A percentile compares a stretch with the other conserved stretches of the same genome.
Conservation (phyloP, 495 filamentous ascomycete species). For the Cairneyella variabilis region DNA sequence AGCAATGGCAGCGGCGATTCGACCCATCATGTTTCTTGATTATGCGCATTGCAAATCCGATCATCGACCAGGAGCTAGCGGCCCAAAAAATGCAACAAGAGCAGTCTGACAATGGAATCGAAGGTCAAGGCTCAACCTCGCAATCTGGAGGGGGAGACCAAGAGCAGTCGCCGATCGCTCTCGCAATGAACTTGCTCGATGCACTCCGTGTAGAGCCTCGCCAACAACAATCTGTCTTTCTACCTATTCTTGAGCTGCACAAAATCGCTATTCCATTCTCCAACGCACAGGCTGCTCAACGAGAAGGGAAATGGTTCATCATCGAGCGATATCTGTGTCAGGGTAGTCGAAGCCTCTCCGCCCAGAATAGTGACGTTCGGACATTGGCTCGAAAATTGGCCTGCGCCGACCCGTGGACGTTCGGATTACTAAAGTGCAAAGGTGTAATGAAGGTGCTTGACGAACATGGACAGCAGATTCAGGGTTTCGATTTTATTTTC, state of each 20-base stretch:
- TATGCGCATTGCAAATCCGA: neutral
- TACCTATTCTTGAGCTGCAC: neutral
- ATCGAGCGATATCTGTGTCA: neutral
- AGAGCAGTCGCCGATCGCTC: neutral
- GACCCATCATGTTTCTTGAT: constrained; percentile 1
- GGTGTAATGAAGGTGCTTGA: neutral
- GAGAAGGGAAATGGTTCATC: neutral
- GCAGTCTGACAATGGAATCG: neutral
- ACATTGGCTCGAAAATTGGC: neutral
- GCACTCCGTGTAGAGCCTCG: neutral
- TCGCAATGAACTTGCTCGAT: neutral
- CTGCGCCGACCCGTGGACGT: neutral
- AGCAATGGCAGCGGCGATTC: neutral
- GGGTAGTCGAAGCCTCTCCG: neutral
- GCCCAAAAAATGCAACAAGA: neutral
- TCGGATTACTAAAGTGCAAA: neutral
- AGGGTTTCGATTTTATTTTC: neutral
- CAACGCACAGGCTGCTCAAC: neutral
- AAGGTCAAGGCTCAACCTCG: neutral
- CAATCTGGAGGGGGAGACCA: neutral
- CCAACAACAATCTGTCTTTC: neutral
- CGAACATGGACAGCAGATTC: neutral
- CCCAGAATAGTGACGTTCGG: neutral
- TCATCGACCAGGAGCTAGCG: neutral
- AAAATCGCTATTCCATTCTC: neutral